Base-by-base conservation (phyloP, 805 yeast species). In the Wickerhamiella kazuoi region DNA sequence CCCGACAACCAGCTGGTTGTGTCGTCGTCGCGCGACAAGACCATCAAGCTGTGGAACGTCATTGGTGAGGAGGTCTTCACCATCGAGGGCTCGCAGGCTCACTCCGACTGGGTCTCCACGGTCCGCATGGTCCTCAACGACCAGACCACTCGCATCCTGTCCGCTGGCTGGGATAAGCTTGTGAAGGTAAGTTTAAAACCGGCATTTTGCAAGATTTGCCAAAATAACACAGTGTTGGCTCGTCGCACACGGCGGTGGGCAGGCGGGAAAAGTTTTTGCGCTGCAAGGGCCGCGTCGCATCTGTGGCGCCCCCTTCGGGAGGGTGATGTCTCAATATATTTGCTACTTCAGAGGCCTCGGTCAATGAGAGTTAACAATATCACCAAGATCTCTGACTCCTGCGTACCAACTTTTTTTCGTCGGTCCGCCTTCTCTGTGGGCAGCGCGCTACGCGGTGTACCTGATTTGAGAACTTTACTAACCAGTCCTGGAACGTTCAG, bases 21-120 rank as follows among this genome's bases (percentile, higher is more conserved):
- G 52, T 86, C 97, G 65, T 94, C 94, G 68, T 86, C 97, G 56
- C 86, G 98, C 71, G 98, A 90, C 70, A 82, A 82, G 77, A 81
- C 97, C 67, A 84, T 90, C 67, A 86, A 83, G 76, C 83, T 90
- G 71, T 90, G 99, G 99, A 87, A 90, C 79, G 81, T 93, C 69
- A 71, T 83, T 62, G 99, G 97, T 73, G 80, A 80, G 65, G 84
- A 94, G 75, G 76, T 80, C 74, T 77, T 79, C 70, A 82, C 94
- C 60, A 76, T 86, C 69, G 60, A 58, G 44, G 49, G 50, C 42
- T 53, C 53, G 45, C 68, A 75, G 61, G 90, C 93, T 59, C 98
- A 90, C 93, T 63, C 74, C 65, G 99, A 90, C 82, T 90, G 99
- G 99, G 95, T 87, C 60, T 81, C 95, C 50, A 74, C 93, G 57